A percentile compares a stretch with the other conserved stretches of the same genome.
These are phyloP conservation scores for Sarcocystis neurona DNA, from an alignment of 169 alveolate species.

Conservation along the genomic window DNA sequence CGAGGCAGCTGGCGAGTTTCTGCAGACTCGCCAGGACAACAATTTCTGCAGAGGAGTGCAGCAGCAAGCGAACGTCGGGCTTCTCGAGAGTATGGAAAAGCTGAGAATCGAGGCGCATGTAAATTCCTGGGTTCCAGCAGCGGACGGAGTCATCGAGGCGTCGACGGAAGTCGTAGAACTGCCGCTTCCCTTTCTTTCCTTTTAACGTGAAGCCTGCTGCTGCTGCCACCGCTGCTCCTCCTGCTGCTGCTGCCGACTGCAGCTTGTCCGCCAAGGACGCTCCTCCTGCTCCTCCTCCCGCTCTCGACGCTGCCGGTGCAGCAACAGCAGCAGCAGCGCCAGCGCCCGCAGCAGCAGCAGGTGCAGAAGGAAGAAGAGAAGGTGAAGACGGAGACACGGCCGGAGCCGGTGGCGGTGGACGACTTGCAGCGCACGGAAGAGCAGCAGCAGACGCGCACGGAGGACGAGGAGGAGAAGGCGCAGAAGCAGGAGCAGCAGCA, in stretches of 20 bases:
- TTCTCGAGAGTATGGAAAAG: not conserved
- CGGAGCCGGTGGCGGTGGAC: too few relatives aligned
- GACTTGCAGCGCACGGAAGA: too few relatives aligned
- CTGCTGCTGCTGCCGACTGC: slow-evolving; percentile 23
- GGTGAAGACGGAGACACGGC: too few relatives aligned
- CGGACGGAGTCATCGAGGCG: not conserved
- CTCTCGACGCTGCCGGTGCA: not conserved
- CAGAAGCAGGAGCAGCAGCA: too few relatives aligned
- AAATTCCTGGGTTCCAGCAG: slow-evolving; percentile 39
- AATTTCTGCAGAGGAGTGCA: slow-evolving; percentile 51
- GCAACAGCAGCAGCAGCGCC: not conserved
- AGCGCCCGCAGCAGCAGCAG: not conserved
- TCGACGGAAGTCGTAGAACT: slow-evolving; percentile 11
- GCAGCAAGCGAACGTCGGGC: slow-evolving; percentile 45
- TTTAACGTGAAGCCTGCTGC: not conserved
- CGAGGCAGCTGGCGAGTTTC: slow-evolving; percentile 25
- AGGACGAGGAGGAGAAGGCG: too few relatives aligned
- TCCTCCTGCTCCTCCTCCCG: not conserved
- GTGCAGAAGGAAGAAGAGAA: too few relatives aligned
- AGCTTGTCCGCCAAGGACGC: not conserved
- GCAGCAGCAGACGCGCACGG: too few relatives aligned
- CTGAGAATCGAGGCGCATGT: slow-evolving; percentile 46
- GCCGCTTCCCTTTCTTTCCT: not conserved
- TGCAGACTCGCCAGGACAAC: slow-evolving; percentile 47
- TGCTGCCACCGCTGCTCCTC: not conserved